A percentile compares a stretch with the other conserved stretches of the same genome.
phyloP scores from a whole-genome alignment of 176 grass and related monocot genomes.

The Pharus latifolius region DNA sequence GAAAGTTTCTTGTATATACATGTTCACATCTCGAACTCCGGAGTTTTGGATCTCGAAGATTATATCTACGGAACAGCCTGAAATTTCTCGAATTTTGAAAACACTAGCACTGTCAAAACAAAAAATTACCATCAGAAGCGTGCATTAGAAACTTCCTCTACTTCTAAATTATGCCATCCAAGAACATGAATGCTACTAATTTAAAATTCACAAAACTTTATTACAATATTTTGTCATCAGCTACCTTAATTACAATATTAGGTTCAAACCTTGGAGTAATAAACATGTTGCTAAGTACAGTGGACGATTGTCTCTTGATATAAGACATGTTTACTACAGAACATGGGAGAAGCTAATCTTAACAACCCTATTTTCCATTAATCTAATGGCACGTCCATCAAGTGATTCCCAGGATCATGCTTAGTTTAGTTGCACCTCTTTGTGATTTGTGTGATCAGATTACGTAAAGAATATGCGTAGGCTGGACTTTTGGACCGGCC shows the following conservation, averaged over 20 bases:
- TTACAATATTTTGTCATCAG: too few species aligned
- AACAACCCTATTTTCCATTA: background rate
- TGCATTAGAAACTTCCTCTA: conserved; percentile 20
- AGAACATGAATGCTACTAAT: background rate
- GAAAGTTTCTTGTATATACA: conserved; percentile 5
- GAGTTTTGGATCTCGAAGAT: conserved; percentile 30
- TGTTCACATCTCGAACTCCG: background rate
- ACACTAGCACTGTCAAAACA: conserved; percentile 4
- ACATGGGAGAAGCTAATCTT: conserved; percentile 5
- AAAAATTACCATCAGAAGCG: conserved; percentile 15
- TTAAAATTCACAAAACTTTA: too few species aligned
- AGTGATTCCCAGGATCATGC: conserved; percentile 28
- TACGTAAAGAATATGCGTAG: background rate
- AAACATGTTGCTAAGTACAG: background rate
- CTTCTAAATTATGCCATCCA: background rate
- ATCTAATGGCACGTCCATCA: conserved; percentile 13
- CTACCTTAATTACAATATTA: too few species aligned
- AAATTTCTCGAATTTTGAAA: conserved; percentile 1
- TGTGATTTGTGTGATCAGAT: background rate
- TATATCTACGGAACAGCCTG: background rate
- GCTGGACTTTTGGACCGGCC: conserved; percentile 2
- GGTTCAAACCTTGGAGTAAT: background rate
- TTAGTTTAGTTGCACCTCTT: background rate
- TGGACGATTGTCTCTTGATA: conserved; percentile 7
- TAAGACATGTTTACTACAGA: background rate